Base-by-base conservation (phyloP, 257 asterid genomes). In the Craterostigma plantagineum region DNA sequence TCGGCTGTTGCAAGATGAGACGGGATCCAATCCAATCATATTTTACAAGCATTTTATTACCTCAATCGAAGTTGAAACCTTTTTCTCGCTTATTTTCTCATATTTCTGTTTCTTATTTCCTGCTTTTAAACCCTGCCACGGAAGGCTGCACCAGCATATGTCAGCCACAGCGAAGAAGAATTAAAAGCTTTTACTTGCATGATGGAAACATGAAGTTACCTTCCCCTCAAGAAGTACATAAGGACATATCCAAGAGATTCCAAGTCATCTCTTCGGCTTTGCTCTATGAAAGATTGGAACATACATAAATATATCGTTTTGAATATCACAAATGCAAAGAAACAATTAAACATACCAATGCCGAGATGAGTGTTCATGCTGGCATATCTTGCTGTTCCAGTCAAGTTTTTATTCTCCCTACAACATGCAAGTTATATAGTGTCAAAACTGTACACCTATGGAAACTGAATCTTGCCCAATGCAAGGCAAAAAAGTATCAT, bases 101-200 rank as follows among this genome's bases (percentile, higher is more conserved):
- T 67, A 59, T 33, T 62, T 67, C 57, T 60, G 71, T 33, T 63
- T 67, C 46, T 59, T 67, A 38, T 53, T 63, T 44, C 65, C 67
- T 16, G 62, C 71, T 55, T 54, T 59, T 39, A 67, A 46, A 44
- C 71, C 71, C 56, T 67, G 71, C 71, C 74, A 67, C 35, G 70
- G 74, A 41, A 67, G 74, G 35, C 74, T 66, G 50, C 33, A 35
- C 33, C 27, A 17, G n/a, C 27, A 23, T 2, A 23, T 23, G 30
- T 23, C 30, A 23, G 30, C 30, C 30, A 2, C 30, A 23, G 30
- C 6, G 27, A 36, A 9, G 7, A 15, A 34, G 12, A 12, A 46
- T 11, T 37, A 18, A 9, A 9, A 56, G 56, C 45, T 39, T 43
- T 35, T n/a, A 13, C 35, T 38, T 16, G 11, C 44, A 11, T 10